These are phyloP conservation scores for Prunus mira DNA, from an alignment of 306 rosid species.

Conservation along the genomic window DNA sequence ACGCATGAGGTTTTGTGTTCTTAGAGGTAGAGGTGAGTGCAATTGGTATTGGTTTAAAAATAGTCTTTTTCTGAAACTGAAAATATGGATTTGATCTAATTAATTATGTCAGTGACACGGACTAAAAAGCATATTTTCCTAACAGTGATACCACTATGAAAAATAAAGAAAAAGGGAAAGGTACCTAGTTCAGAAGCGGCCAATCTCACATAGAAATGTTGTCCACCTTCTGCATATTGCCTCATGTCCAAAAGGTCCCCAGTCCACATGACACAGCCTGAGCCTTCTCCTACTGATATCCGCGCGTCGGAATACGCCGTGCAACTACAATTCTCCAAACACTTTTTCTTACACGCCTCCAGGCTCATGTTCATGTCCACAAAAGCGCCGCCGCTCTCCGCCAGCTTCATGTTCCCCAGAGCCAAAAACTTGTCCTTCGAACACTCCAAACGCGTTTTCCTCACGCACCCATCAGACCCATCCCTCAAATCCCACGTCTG, in stretches of 20 bases:
- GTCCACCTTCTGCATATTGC: conserved; percentile 46
- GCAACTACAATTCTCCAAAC: conserved; percentile 56
- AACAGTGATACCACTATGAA: not conserved
- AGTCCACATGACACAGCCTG: conserved; percentile 63
- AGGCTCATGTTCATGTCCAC: conserved; percentile 40
- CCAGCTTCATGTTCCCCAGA: conserved; percentile 49
- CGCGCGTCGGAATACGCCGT: conserved; percentile 49
- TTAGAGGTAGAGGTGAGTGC: no score
- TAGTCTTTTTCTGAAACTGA: no score
- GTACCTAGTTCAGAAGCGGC: conserved; percentile 76
- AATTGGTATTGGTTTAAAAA: no score
- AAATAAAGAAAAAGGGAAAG: not conserved
- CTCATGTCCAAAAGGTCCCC: conserved; percentile 49
- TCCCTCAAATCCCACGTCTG: conserved; percentile 72
- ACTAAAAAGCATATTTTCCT: no score
- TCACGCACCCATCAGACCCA: conserved; percentile 76
- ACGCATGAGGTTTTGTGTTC: no score
- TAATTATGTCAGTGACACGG: no score
- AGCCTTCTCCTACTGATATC: conserved; percentile 32
- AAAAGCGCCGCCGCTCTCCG: conserved; percentile 46
- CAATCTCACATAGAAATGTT: conserved; percentile 49
- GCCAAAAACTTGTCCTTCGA: conserved; percentile 38
- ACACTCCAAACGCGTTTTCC: conserved; percentile 47
- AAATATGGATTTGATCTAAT: no score
- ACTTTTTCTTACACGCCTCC: conserved; percentile 38